These are phyloP conservation scores for Saturnispora serradocipensis DNA, from an alignment of 805 yeast species.

Conservation along the genomic window DNA sequence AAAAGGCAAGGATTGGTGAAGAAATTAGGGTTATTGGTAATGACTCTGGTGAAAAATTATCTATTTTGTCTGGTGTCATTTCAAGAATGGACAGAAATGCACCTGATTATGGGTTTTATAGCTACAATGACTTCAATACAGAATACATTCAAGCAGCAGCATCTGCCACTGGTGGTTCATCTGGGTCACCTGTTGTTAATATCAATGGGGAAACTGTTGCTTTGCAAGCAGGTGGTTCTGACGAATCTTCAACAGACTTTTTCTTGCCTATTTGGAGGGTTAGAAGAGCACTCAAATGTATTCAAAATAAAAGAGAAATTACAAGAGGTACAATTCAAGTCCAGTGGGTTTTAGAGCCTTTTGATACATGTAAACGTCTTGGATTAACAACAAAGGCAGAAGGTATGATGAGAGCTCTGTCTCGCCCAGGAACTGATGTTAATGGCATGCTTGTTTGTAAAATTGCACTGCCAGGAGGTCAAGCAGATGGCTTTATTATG, in stretches of 20 bases:
- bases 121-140: conserved; percentile 88
- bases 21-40: conserved; percentile 94
- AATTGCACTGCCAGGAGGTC: conserved; percentile 75
- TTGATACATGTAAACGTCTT: conserved; percentile 80
- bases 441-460: conserved; percentile 82
- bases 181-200: conserved; percentile 92
- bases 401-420: conserved; percentile 43
- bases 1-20: conserved; percentile 79
- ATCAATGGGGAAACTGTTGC: conserved; percentile 84
- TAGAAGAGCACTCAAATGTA: conserved; percentile 65
- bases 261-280: conserved; percentile 82
- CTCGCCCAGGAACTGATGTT: conserved; percentile 49
- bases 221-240: conserved; percentile 87
- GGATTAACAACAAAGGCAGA: conserved; percentile 76
- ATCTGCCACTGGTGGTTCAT: conserved; percentile 89
- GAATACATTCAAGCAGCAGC: conserved; percentile 96
- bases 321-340: conserved; percentile 90
- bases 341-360: conserved; percentile 81
- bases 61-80: conserved; percentile 81
- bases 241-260: conserved; percentile 88
- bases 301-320: conserved; percentile 49
- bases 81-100: conserved; percentile 85
- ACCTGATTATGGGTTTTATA: conserved; percentile 82
- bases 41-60: conserved; percentile 90
- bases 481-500: conserved; percentile 59